Conservation (phyloP, 768 basidiomycete genomes). For the Boletus subcaerulescens region DNA sequence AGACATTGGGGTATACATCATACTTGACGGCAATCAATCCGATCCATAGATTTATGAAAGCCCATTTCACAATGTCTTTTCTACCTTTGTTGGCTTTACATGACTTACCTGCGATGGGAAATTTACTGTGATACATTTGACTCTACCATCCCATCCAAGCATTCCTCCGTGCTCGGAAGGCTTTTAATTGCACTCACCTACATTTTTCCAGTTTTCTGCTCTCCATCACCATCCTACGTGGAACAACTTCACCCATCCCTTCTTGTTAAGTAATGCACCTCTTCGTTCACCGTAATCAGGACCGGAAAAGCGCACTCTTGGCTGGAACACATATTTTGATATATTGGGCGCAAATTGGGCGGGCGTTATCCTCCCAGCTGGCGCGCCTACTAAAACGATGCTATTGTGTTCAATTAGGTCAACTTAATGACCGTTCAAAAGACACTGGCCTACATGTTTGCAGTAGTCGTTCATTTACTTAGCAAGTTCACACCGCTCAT, state of each 20-base stretch:
- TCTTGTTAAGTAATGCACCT: constrained; percentile 7
- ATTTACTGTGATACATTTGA: constrained; percentile 14
- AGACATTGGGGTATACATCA: constrained; percentile 16
- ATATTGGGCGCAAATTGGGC: too few relatives aligned
- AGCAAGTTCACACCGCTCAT: constrained; percentile 4
- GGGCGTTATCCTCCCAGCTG: too few relatives aligned
- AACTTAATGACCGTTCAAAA: too few relatives aligned
- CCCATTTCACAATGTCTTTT: constrained; percentile 16
- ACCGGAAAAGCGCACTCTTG: background rate
- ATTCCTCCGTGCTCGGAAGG: background rate
- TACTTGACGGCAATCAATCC: constrained; percentile 16
- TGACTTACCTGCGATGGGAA: constrained; percentile 1
- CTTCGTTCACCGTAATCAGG: background rate
- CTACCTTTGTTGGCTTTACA: constrained; percentile 9
- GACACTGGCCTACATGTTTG: background rate
- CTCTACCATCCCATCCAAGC: constrained; percentile 1
- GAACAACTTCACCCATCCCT: background rate
- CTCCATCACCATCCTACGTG: background rate
- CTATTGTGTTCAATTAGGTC: too few relatives aligned
- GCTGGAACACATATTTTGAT: background rate
- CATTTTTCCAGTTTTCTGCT: background rate
- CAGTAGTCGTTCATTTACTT: background rate
- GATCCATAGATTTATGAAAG: constrained; percentile 25
- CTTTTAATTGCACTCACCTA: background rate
- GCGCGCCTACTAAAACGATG: too few relatives aligned